Evolutionary conservation across 2,329 filamentous ascomycete genomes (phyloP).

Genomic region (Geosmithia morbida): DNA sequence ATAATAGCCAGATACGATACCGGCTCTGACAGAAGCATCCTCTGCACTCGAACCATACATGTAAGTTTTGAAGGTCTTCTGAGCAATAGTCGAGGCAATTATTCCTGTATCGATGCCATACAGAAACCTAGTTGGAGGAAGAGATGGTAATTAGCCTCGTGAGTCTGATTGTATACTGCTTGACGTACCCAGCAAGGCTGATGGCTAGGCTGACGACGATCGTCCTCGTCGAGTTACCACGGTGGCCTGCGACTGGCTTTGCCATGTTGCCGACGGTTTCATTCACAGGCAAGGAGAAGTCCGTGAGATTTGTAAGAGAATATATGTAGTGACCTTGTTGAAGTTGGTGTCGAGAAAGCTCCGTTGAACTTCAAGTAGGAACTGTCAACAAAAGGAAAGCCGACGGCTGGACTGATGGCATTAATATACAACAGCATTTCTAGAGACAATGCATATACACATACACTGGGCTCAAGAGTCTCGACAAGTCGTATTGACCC

Average conservation of each 20-base stretch:
- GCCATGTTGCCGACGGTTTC: neutral
- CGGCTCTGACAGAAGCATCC: constrained; percentile 1
- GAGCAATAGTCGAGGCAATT: constrained; percentile 5
- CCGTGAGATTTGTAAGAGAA: too few relatives aligned
- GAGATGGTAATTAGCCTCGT: neutral
- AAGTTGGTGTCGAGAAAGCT: too few relatives aligned
- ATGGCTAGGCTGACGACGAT: constrained; percentile 2
- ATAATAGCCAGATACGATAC: constrained; percentile 6
- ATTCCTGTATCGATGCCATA: constrained; percentile 2
- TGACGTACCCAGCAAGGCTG: constrained; percentile 4
- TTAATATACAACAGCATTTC: too few relatives aligned
- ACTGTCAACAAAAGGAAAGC: too few relatives aligned
- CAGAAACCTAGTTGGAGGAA: neutral
- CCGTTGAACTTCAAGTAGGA: too few relatives aligned
- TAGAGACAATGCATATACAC: too few relatives aligned
- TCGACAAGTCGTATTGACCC: too few relatives aligned
- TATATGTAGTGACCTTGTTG: too few relatives aligned
- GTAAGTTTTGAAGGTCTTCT: constrained; percentile 4
- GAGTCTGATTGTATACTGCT: neutral
- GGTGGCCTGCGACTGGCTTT: constrained; percentile 1
- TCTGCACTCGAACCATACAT: constrained; percentile 4
- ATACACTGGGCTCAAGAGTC: too few relatives aligned
- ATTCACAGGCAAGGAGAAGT: too few relatives aligned
- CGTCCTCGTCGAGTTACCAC: constrained; percentile 3
- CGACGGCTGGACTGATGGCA: too few relatives aligned